phyloP scores from a whole-genome alignment of 345 rosid genomes.

The Euphorbia pulcherrima region DNA sequence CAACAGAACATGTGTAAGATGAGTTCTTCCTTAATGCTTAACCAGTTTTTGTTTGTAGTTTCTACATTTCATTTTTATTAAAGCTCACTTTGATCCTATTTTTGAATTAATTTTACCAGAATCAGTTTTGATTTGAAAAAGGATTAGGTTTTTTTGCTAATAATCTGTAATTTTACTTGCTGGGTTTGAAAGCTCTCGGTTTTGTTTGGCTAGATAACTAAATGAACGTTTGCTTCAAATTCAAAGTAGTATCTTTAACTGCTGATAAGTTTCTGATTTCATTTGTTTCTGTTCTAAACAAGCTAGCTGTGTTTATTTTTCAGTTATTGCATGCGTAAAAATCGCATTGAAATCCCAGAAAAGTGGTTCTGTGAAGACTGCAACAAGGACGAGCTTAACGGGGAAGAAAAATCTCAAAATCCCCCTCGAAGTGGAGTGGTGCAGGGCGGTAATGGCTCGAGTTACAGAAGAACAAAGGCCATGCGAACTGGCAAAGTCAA shows the following conservation, averaged over 20 bases:
- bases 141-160: not conserved
- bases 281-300: constrained; percentile 15
- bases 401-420: constrained; percentile 12
- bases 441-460: constrained; percentile 13
- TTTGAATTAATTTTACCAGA: not conserved
- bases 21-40: constrained; percentile 8
- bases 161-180: not conserved
- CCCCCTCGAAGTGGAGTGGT: constrained; percentile 4
- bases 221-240: not conserved
- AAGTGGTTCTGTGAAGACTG: constrained; percentile 48
- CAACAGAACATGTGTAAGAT: constrained; percentile 50
- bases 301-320: not conserved
- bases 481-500: constrained; percentile 40
- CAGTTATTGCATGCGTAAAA: constrained; percentile 47
- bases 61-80: not conserved
- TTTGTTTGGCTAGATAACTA: not conserved
- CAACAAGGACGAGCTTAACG: constrained; percentile 7
- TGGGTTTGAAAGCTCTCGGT: not conserved
- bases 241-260: not conserved
- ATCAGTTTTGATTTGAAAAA: not conserved
- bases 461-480: constrained; percentile 30
- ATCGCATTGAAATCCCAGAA: not conserved
- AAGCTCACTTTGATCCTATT: not conserved
- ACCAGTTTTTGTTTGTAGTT: constrained; percentile 5
- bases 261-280: not conserved